These are phyloP conservation scores for Cladosporium halotolerans DNA, from an alignment of 2,329 filamentous ascomycete genomes.

Conservation along the genomic window DNA sequence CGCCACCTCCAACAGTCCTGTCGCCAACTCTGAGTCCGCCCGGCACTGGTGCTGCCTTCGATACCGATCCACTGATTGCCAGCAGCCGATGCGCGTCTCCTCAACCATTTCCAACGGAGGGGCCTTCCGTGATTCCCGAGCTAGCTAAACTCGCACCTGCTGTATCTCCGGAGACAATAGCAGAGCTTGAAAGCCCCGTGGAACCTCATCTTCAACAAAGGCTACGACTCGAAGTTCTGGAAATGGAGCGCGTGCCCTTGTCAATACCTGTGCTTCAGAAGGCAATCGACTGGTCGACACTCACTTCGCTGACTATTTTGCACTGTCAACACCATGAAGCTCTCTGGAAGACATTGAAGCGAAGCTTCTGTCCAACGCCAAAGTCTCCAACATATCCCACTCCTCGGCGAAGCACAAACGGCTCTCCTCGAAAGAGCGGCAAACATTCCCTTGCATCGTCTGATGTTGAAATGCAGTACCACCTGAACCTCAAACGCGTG, in stretches of 20 bases:
- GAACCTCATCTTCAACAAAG: constrained; percentile 41
- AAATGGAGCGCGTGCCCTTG: constrained; percentile 69
- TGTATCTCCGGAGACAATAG: neutral
- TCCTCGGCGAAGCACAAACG: constrained; percentile 22
- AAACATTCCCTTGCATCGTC: constrained; percentile 12
- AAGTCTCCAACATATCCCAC: constrained; percentile 34
- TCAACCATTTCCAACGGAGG: constrained; percentile 1
- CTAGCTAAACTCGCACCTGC: constrained; percentile 10
- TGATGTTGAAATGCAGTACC: constrained; percentile 39
- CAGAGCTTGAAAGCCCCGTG: neutral
- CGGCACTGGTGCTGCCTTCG: constrained; percentile 3
- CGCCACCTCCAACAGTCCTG: neutral
- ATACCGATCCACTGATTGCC: constrained; percentile 16
- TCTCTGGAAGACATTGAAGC: constrained; percentile 66
- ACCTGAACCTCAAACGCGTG: constrained; percentile 64
- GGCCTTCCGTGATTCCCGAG: neutral
- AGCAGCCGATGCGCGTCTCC: constrained; percentile 14
- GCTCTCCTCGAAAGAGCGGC: constrained; percentile 24
- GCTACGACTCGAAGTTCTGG: constrained; percentile 63
- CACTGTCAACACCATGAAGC: constrained; percentile 66
- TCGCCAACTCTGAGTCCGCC: constrained; percentile 4
- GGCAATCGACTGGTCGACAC: constrained; percentile 66
- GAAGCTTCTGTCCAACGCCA: constrained; percentile 40
- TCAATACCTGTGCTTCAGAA: constrained; percentile 64
- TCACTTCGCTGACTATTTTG: constrained; percentile 68